phyloP scores from a whole-genome alignment of 2,329 filamentous ascomycete species.

The Diaporthe ampelina region DNA sequence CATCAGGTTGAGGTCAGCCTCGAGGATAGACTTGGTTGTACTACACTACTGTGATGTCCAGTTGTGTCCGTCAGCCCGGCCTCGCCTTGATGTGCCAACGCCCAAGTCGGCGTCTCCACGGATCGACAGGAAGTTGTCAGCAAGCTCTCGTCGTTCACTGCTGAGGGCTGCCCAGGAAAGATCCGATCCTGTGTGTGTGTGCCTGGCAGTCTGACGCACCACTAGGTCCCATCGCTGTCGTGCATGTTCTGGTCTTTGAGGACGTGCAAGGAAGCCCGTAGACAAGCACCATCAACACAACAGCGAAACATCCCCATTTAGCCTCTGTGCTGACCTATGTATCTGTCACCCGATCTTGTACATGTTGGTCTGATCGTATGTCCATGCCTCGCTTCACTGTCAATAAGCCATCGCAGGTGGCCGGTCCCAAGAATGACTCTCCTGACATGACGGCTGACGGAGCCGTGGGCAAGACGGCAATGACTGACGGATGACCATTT shows the following conservation, averaged over 20 bases:
- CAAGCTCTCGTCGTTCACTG: not conserved
- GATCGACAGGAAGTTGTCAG: conserved; percentile 18
- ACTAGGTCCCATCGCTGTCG: not conserved
- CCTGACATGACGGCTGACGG: conserved; percentile 23
- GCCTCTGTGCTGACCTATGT: conserved; percentile 18
- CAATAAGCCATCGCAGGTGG: conserved; percentile 22
- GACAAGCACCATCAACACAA: not conserved
- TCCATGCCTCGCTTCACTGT: conserved; percentile 6
- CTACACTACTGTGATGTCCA: not conserved
- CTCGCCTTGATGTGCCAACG: not conserved
- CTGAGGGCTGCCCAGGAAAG: not conserved
- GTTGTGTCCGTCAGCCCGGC: conserved; percentile 8
- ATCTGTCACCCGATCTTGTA: conserved; percentile 4
- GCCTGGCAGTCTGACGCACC: conserved; percentile 23
- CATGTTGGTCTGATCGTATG: not conserved
- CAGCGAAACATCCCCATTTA: not conserved
- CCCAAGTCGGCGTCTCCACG: conserved; percentile 10
- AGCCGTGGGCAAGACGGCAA: not conserved
- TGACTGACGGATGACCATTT: conserved; percentile 28
- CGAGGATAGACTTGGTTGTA: not conserved
- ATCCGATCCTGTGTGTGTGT: not conserved
- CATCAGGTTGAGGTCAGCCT: conserved; percentile 28
- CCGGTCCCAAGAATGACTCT: conserved; percentile 26
- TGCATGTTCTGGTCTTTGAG: not conserved
- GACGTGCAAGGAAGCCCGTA: not conserved